Base-by-base conservation (phyloP, 2,329 filamentous ascomycete genomes). In the Fusarium irregulare region DNA sequence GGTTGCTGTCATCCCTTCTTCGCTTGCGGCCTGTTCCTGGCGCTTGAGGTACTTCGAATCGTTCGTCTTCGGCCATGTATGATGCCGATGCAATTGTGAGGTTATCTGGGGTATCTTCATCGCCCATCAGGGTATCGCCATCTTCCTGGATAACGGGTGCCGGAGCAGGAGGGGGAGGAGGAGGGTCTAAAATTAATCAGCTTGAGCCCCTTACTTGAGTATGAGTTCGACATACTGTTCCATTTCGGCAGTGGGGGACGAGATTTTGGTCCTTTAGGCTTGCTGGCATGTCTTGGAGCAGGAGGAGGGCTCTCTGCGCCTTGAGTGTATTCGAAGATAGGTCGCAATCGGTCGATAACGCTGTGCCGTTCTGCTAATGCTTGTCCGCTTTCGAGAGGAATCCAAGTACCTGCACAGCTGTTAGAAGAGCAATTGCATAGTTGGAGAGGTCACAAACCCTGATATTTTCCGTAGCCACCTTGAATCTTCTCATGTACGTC, bases 391-490 rank as follows among this genome's bases (percentile, higher is more conserved):
- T 90, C 86, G 10, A 99, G 87, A 10, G 96, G 96, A 51, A 99
- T 96, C 94, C 96, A 99, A 53, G 96, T 99, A 76, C 96, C 93
- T 94, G 70, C 14, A 7, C 7, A 41, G 18, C 13, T 64, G 55
- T 70, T 54, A 71, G 60, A 47, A 4, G 63, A 44, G 44, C 11
- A 28, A 34, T 21, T 16, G 20, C 4, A 16, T 32, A 11, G 11
- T 4, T n/a, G 4, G 30, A 14, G 37, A 23, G 13, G 42, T 12
- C 27, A 74, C 81, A 46, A 77, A 93, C 92, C 94, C 84, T 99
- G 96, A 75, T 98, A 99, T 88, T 98, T 98, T 76, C 96, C 96
- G 80, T 98, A 98, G 18, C 96, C 96, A 71, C 95, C 96, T 79
- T 99, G 96, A 8, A 99, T 94, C 83, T 99, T 99, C 83, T 98